These are phyloP conservation scores for Mortierella alpina DNA, from an alignment of 192 early-diverging fungal genomes.

Conservation along the genomic window DNA sequence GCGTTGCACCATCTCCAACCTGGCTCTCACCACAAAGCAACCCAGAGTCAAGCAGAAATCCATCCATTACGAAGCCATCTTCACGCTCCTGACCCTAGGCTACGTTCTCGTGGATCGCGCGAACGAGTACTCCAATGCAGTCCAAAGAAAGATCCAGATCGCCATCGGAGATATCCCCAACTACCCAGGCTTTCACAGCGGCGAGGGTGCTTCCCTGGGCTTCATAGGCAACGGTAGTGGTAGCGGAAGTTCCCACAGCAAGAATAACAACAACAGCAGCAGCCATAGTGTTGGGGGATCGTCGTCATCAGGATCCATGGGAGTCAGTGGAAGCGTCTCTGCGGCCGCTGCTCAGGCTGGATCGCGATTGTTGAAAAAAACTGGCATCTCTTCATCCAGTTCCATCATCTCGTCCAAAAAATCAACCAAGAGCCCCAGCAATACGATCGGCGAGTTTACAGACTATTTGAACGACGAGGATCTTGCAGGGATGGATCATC, in stretches of 20 bases:
- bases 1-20: slow-evolving; percentile 63
- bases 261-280: neutral
- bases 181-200: slow-evolving; percentile 39
- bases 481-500: slow-evolving; percentile 40
- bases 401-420: neutral
- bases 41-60: slow-evolving; percentile 59
- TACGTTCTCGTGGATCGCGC: slow-evolving; percentile 47
- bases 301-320: neutral
- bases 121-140: slow-evolving; percentile 24
- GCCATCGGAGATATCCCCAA: slow-evolving; percentile 43
- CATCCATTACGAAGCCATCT: slow-evolving; percentile 67
- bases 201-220: slow-evolving; percentile 57
- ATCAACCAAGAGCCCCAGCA: slow-evolving; percentile 8
- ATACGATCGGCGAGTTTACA: slow-evolving; percentile 51
- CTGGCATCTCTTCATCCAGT: slow-evolving; percentile 3
- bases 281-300: neutral
- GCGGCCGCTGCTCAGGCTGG: neutral
- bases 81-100: slow-evolving; percentile 65
- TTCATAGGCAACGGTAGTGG: neutral
- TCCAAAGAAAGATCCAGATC: slow-evolving; percentile 30
- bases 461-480: slow-evolving; percentile 48
- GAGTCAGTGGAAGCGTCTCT: slow-evolving; percentile 1
- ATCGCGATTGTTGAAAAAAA: slow-evolving; percentile 41
- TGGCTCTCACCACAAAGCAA: slow-evolving; percentile 58
- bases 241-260: neutral